phyloP scores from a whole-genome alignment of 1,139 yeast species.

The Wickerhamomyces sp. region DNA sequence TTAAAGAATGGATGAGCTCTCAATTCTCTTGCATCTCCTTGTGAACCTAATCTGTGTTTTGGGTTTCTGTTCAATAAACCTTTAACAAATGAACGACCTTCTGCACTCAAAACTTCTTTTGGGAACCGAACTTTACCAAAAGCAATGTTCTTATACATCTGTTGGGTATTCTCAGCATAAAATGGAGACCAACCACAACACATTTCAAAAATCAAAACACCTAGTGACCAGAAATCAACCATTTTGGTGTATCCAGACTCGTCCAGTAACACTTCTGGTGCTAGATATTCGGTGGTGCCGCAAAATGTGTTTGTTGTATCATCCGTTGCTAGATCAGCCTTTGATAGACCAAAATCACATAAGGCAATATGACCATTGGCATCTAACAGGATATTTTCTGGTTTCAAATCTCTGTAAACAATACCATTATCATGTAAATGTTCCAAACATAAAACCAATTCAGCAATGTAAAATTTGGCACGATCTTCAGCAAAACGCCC shows the following conservation, averaged over 20 bases:
- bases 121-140: constrained; percentile 97
- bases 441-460: constrained; percentile 84
- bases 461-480: constrained; percentile 95
- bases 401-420: constrained; percentile 86
- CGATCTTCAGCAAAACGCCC: constrained; percentile 90
- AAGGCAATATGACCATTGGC: constrained; percentile 96
- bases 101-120: constrained; percentile 84
- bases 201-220: constrained; percentile 80
- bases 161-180: constrained; percentile 95
- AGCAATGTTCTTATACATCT: constrained; percentile 97
- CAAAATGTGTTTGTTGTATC: constrained; percentile 97
- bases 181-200: constrained; percentile 99
- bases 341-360: constrained; percentile 94
- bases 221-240: constrained; percentile 86
- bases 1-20: constrained; percentile 86
- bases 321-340: constrained; percentile 75
- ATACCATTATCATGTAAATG: constrained; percentile 88
- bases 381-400: constrained; percentile 88
- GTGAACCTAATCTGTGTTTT: constrained; percentile 86
- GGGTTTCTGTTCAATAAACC: constrained; percentile 94
- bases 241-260: constrained; percentile 82
- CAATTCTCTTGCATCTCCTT: constrained; percentile 86
- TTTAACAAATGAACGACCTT: constrained; percentile 91
- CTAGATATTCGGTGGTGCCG: constrained; percentile 91
- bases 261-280: constrained; percentile 75